Evolutionary conservation across 78 protist species (phyloP), one percentile per base, ranked within the genome.

Genomic region (Emiliania huxleyi): DNA sequence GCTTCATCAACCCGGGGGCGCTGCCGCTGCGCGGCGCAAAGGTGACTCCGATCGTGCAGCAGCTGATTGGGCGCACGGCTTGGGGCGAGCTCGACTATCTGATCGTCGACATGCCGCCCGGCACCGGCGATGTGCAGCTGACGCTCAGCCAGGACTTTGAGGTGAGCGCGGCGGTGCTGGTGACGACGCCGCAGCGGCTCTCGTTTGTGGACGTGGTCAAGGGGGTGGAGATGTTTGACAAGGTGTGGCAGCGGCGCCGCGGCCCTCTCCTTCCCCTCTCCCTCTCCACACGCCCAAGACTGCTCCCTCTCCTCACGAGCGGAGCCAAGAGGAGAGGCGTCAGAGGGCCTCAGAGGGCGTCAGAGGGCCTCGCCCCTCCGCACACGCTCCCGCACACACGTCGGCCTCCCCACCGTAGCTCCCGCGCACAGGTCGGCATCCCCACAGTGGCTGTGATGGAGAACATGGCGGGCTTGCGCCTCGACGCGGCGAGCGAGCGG

Each of bases 61-160:
- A 92, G 90, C 62, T 92, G 15, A 43, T 92, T 62, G 79, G 89
- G 1, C 89, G 52, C 48, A 81, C 89, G 33, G 38, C 38, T 0
- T 98, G 99, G 99, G 98, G 97, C 0, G 96, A 91, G 21, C 94
- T 98, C 11, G 99, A 99, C 94, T 56, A 71, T 11, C 93, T 99
- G 23, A 96, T 98, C 49, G 69, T 98, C 48, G 99, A 99, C 96
- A 88, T 97, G 95, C 99, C 99, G 37, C 99, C 99, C 0, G 99
- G 99, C 79, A 99, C 99, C 11, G 98, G 99, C 83, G 99, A 98
- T 91, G 97, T 97, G 23, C 98, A 97, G 79, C 96, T 98, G 37
- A 95, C 99, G 26, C 94, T 98, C 91, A 38, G n/a, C 8, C 33
- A 62, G 94, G 44, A 92, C 38, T 94, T 98, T 38, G 93, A 19